A percentile compares a stretch with the other conserved stretches of the same genome.
phyloP scores from a whole-genome alignment of 2,329 filamentous ascomycete genomes.

The Aspergillus oerlinghausenensis region DNA sequence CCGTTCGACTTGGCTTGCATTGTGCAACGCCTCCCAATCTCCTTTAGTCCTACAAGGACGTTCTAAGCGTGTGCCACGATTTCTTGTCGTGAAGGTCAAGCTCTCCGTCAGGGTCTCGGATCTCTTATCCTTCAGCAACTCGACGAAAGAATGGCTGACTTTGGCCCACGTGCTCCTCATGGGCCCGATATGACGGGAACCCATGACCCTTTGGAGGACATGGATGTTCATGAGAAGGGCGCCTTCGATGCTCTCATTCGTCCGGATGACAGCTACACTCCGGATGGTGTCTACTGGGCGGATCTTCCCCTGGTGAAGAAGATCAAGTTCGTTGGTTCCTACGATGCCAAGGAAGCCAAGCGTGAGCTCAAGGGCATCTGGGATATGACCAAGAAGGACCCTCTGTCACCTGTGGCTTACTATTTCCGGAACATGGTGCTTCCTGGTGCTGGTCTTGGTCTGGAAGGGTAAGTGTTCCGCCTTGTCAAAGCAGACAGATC shows the following conservation, averaged over 20 bases:
- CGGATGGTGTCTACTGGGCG: slow-evolving; percentile 86
- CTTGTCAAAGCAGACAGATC: not conserved
- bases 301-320: slow-evolving; percentile 70
- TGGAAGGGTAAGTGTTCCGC: slow-evolving; percentile 62
- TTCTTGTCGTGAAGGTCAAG: slow-evolving; percentile 11
- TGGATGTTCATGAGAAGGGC: slow-evolving; percentile 55
- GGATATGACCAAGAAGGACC: slow-evolving; percentile 79
- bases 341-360: slow-evolving; percentile 66
- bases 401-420: slow-evolving; percentile 74
- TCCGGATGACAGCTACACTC: slow-evolving; percentile 82
- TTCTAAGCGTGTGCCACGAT: slow-evolving; percentile 7
- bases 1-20: slow-evolving; percentile 20
- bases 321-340: slow-evolving; percentile 67
- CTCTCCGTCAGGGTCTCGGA: slow-evolving; percentile 6
- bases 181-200: slow-evolving; percentile 45
- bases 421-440: slow-evolving; percentile 90
- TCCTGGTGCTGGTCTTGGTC: slow-evolving; percentile 82
- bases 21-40: slow-evolving; percentile 14
- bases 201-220: slow-evolving; percentile 43
- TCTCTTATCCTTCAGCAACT: slow-evolving; percentile 5
- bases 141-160: slow-evolving; percentile 31
- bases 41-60: slow-evolving; percentile 3
- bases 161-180: slow-evolving; percentile 42
- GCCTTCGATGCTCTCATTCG: slow-evolving; percentile 76
- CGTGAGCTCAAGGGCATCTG: slow-evolving; percentile 65